Base-by-base conservation (phyloP, 805 yeast genomes). In the Suhomyces sp. region DNA sequence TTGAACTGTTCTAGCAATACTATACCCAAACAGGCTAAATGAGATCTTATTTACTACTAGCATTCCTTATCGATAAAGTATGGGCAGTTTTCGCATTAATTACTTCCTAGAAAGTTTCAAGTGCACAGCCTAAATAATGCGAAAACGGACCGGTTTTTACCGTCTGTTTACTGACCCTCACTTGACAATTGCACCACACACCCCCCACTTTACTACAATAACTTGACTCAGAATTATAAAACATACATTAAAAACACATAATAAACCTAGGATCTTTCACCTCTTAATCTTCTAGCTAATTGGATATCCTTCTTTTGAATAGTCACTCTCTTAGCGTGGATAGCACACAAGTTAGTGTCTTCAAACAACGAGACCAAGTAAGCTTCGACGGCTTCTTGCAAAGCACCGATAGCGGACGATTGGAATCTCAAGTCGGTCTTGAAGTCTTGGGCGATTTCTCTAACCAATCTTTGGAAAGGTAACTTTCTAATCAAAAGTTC, bases 261-360 rank as follows among this genome's bases (percentile, higher is more conserved):
- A 16, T 24, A 35, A 18, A 25, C 32, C 35, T 63, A 65, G 40
- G 71, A 62, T 62, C 70, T 63, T 59, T 66, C 71, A 51, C 72
- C 72, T 65, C 72, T 65, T 57, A 66, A 65, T 63, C 72, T 65
- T 61, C 72, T 63, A 36, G 72, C 72, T 57, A 66, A 65, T 54
- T 65, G 71, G 53, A 66, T 66, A 52, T 66, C 72, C 62, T 66
- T 66, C 71, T 66, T 65, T 49, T 65, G 71, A 54, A 66, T 66
- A 37, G 72, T 66, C 40, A 66, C 71, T 63, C 71, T 65, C 67
- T 66, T 66, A 46, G 72, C 72, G 65, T 66, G 72, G 49, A 66
- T 66, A 41, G 72, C 72, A 60, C 72, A 66, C 63, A 66, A 66
- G 65, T 66, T 66, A 44, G 72, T 66, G 60, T 66, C 72, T 58